Base-by-base conservation (phyloP, 2,329 filamentous ascomycete species). In the Trichoderma sp. region DNA sequence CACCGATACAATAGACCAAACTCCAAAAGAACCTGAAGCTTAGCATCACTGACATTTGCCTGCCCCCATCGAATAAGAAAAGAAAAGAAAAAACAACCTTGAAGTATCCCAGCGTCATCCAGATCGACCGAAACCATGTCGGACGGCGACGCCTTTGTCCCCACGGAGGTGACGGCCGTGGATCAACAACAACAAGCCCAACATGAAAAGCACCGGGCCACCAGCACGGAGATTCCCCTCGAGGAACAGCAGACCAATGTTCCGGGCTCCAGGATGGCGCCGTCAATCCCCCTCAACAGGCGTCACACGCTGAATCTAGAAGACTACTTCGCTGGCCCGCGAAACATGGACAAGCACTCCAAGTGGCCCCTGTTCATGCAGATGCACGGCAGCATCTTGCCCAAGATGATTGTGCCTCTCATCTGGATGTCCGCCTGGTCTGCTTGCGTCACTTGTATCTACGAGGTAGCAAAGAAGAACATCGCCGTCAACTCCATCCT, bases 281-380 rank as follows among this genome's bases (percentile, higher is more conserved):
- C 80, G 65, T 78, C 83, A 41, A 80, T 80, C 9, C 78, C 29
- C 16, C 9, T 81, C 56, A 77, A 80, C 45, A 84, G 83, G 76
- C 81, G 80, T 50, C 81, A 80, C 18, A 83, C 83, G 16, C 81
- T 88, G 76, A 88, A 90, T 41, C 78, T 92, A 65, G 89, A 91
- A 76, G 89, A 91, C 77, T 92, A 92, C 82, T 92, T 92, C 80
- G 89, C 82, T 66, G 91, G 90, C 14, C 93, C 93, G 67, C 89
- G 92, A 76, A 91, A 95, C 81, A 89, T 94, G 78, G 87, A 91
- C 75, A 90, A 90, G 80, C 93, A 95, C 83, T 94, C 93, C 24
- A 95, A 94, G 87, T 92, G 93, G 88, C 93, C 93, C 21, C 89
- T 91, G 77, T 93, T 95, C 81, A 84, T 95, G 82, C 92, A 93